phyloP scores from a whole-genome alignment of 768 basidiomycete genomes.

The Calocybe cyanea region DNA sequence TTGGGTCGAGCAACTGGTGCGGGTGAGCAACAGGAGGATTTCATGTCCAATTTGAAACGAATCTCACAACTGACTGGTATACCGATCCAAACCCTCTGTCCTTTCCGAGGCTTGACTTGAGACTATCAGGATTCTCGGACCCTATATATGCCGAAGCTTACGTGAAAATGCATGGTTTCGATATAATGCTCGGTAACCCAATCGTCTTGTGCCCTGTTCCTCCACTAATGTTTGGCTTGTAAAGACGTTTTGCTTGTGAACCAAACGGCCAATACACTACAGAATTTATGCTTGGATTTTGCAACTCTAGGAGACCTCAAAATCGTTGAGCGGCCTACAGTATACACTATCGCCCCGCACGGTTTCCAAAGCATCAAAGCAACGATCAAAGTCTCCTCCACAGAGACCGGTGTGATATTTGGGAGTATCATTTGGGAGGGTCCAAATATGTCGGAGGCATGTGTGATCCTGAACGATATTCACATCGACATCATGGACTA shows the following conservation, averaged over 20 bases:
- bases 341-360: constrained; percentile 92
- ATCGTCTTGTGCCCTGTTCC: neutral
- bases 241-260: constrained; percentile 94
- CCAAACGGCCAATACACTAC: constrained; percentile 89
- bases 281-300: constrained; percentile 96
- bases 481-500: constrained; percentile 99
- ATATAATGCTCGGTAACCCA: constrained; percentile 77
- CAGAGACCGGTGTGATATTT: constrained; percentile 98
- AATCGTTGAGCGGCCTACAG: constrained; percentile 91
- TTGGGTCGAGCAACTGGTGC: constrained; percentile 86
- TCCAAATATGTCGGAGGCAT: constrained; percentile 79
- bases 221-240: neutral
- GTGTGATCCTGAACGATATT: constrained; percentile 94
- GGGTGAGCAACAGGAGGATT: constrained; percentile 82
- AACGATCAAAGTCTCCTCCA: constrained; percentile 97
- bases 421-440: constrained; percentile 98
- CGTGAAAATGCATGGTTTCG: constrained; percentile 97
- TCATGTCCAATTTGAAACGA: constrained; percentile 88
- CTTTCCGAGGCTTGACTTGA: neutral
- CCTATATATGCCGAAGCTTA: constrained; percentile 98
- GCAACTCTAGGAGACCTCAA: constrained; percentile 96
- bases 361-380: constrained; percentile 99
- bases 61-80: constrained; percentile 91
- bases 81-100: constrained; percentile 11
- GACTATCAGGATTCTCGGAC: constrained; percentile 81